These are phyloP conservation scores for Xylaria sp. DNA, from an alignment of 2,329 filamentous ascomycete genomes.

Conservation along the genomic window DNA sequence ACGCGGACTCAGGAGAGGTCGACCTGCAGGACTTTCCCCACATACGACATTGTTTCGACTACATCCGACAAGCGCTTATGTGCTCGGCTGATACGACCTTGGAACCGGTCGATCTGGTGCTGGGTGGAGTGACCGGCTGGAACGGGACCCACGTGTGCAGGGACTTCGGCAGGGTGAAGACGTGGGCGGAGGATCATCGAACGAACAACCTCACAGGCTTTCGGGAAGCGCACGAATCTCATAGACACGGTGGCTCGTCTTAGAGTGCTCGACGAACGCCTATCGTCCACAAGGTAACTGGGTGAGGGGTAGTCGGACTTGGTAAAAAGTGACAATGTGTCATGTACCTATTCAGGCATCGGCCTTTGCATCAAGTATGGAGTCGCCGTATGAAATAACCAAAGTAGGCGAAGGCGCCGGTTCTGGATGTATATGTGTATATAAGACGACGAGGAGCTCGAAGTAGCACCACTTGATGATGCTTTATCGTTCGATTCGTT, in stretches of 20 bases:
- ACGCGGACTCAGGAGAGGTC: background rate
- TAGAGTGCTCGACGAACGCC: background rate
- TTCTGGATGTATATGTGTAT: background rate
- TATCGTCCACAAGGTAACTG: background rate
- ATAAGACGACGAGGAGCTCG: constrained; percentile 1
- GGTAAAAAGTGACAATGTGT: background rate
- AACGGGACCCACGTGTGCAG: constrained; percentile 6
- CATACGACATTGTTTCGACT: constrained; percentile 32
- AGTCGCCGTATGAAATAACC: background rate
- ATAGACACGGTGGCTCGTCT: background rate
- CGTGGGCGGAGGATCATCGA: constrained; percentile 28
- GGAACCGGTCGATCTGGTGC: constrained; percentile 19
- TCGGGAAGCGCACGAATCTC: background rate
- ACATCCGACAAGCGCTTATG: constrained; percentile 25
- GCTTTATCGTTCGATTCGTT: background rate
- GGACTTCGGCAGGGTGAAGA: constrained; percentile 15
- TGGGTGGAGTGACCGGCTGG: constrained; percentile 25
- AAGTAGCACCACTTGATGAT: background rate
- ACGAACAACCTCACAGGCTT: constrained; percentile 12
- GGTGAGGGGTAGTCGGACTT: background rate
- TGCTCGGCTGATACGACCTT: constrained; percentile 26
- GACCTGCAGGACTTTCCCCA: constrained; percentile 15
- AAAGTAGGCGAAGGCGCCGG: background rate
- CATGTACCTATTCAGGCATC: background rate
- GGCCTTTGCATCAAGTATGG: background rate